phyloP scores from a whole-genome alignment of 371 early-diverging fungal genomes.

The Entomophthora muscae region DNA sequence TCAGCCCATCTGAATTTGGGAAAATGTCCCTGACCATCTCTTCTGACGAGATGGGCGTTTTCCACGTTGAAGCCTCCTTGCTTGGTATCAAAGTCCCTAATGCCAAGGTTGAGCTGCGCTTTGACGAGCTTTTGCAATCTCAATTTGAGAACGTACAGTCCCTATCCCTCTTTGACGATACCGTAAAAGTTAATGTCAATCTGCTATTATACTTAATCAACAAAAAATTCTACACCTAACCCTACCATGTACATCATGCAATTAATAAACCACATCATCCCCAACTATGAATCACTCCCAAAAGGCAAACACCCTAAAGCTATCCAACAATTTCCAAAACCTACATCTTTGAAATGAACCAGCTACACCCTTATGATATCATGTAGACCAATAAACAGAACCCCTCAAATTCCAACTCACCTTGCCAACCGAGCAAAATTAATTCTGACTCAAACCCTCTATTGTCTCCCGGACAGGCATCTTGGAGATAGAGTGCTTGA shows the following conservation, averaged over 20 bases:
- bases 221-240: constrained; percentile 55
- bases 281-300: no score
- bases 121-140: constrained; percentile 82
- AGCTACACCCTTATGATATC: no score
- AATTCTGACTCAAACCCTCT: no score
- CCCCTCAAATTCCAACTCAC: no score
- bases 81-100: constrained; percentile 54
- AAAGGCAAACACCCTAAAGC: no score
- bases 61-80: constrained; percentile 67
- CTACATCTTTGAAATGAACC: no score
- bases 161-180: constrained; percentile 73
- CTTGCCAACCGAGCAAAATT: no score
- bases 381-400: no score
- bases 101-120: constrained; percentile 60
- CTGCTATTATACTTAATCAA: constrained; percentile 85
- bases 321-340: no score
- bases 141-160: constrained; percentile 84
- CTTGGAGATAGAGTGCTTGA: no score
- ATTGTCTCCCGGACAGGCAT: no score
- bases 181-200: constrained; percentile 90
- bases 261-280: neutral
- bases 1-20: constrained; percentile 67
- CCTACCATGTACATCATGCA: neutral
- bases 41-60: constrained; percentile 79
- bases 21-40: constrained; percentile 79